Base-by-base conservation (phyloP, 1,139 yeast genomes). In the Sugiyamaella neomexicana region DNA sequence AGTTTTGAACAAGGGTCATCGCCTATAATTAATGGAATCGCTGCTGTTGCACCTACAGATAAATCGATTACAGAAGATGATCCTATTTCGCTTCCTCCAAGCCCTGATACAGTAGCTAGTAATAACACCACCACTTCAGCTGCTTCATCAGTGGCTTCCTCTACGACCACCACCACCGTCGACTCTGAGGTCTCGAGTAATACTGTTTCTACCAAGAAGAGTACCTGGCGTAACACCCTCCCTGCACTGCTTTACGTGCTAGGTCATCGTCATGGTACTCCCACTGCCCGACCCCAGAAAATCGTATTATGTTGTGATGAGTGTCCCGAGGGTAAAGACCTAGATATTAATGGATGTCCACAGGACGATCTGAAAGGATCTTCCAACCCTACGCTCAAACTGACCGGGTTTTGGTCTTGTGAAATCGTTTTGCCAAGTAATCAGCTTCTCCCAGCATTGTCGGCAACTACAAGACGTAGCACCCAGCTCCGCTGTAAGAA, bases 331-430 rank as follows among this genome's bases (percentile, higher is more conserved):
- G 44, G 65, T 54, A 45, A 63, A 62, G 84, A 82, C 79, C 69
- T 91, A 90, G 40, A 90, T 97, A 59, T 80, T 80, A 40, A 83
- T 75, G 5, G 97, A 20, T 34, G 29, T 32, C 57, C 57, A 7
- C 45, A 38, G 13, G 53, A 54, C 5, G 57, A 54, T 29, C 39
- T 54, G 17, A 43, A 41, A 7, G 53, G 39, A 5, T 17, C 42
- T 5, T 25, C 20, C n/a, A 48, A 48, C 23, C 57, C 57, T 13
- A 39, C 46, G 17, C 45, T 54, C 29, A 47, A 43, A 38, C 43
- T 54, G 29, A 46, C 42, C 9, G 56, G 56, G 1, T 53, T 53
- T 29, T 53, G 56, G 56, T 50, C 56, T 13, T 49, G 53, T 41
- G 56, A 53, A 32, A 53, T 53, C 15, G 51, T 52, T 20, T 27